A percentile compares a stretch with the other conserved stretches of the same genome.
These are phyloP conservation scores for Petasospora fabianii DNA, from an alignment of 1,139 yeast species.

Conservation along the genomic window DNA sequence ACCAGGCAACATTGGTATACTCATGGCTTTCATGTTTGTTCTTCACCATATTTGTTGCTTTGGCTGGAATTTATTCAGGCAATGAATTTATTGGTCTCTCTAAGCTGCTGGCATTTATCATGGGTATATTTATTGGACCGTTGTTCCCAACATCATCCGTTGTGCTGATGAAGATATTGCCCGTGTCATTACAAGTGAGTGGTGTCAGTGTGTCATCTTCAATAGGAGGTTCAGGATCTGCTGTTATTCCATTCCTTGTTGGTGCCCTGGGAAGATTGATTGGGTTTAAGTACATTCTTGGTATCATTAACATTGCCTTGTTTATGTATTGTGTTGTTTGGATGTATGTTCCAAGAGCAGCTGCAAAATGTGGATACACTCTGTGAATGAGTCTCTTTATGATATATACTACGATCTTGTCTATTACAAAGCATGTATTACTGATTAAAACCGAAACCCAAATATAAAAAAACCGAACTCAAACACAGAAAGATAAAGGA, in stretches of 20 bases:
- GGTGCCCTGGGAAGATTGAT: constrained; percentile 41
- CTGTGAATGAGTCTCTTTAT: no score
- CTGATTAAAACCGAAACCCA: no score
- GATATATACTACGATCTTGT: no score
- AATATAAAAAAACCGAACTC: no score
- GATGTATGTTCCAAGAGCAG: constrained; percentile 27
- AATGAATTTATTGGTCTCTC: constrained; percentile 1
- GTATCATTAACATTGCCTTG: constrained; percentile 27
- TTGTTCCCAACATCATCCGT: constrained; percentile 73
- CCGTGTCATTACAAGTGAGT: constrained; percentile 55
- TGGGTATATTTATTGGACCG: constrained; percentile 76
- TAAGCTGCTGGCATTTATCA: constrained; percentile 38
- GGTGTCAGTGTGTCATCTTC: constrained; percentile 79
- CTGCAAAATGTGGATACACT: no score
- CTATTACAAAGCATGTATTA: no score
- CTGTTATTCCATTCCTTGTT: constrained; percentile 59
- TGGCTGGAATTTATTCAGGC: constrained; percentile 3
- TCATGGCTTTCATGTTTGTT: constrained; percentile 24
- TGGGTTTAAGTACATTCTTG: constrained; percentile 29
- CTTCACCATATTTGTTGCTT: constrained; percentile 24
- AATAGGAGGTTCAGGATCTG: constrained; percentile 78
- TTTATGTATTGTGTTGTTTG: constrained; percentile 29
- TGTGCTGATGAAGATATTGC: constrained; percentile 60
- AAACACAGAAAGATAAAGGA: no score
- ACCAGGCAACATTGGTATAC: constrained; percentile 44